Evolutionary conservation across 1,284 basidiomycete genomes (phyloP).

Genomic region (Cutaneotrichosporon sp.): DNA sequence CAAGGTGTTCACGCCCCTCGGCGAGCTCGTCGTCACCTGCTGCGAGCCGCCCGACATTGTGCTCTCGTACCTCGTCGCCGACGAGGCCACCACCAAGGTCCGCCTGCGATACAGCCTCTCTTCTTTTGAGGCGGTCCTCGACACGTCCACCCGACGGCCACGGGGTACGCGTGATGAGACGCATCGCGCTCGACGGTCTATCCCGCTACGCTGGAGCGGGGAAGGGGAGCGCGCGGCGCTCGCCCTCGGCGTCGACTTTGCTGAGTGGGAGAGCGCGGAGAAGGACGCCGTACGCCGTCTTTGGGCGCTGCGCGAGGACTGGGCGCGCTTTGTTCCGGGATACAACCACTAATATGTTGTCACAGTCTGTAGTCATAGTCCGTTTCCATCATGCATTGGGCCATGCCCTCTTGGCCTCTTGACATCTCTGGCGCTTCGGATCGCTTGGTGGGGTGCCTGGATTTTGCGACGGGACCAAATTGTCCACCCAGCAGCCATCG

Average conservation of each 20-base stretch:
- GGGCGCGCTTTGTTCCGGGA: slow-evolving; percentile 25
- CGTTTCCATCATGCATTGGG: slow-evolving; percentile 2
- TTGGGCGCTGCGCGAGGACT: slow-evolving; percentile 26
- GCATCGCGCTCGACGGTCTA: slow-evolving; percentile 21
- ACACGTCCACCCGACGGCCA: slow-evolving; percentile 13
- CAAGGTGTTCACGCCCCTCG: slow-evolving; percentile 38
- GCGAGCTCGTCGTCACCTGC: slow-evolving; percentile 40
- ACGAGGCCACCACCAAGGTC: slow-evolving; percentile 9
- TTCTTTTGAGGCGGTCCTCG: slow-evolving; percentile 16
- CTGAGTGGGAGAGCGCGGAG: slow-evolving; percentile 31
- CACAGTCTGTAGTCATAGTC: neutral
- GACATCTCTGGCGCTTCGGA: no score
- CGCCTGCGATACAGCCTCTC: slow-evolving; percentile 28
- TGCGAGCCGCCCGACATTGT: slow-evolving; percentile 42
- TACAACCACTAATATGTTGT: slow-evolving; percentile 8
- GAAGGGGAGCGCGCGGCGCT: neutral
- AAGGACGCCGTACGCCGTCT: slow-evolving; percentile 31
- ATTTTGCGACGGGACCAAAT: slow-evolving; percentile 10
- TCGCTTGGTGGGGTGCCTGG: neutral
- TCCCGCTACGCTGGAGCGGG: slow-evolving; percentile 13
- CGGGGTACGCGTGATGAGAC: slow-evolving; percentile 7
- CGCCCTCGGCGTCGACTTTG: slow-evolving; percentile 7
- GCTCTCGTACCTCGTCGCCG: slow-evolving; percentile 24
- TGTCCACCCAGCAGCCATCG: neutral
- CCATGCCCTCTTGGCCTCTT: neutral